Base-by-base conservation (phyloP, 1,284 basidiomycete species). In the Microbotryum scabiosae region DNA sequence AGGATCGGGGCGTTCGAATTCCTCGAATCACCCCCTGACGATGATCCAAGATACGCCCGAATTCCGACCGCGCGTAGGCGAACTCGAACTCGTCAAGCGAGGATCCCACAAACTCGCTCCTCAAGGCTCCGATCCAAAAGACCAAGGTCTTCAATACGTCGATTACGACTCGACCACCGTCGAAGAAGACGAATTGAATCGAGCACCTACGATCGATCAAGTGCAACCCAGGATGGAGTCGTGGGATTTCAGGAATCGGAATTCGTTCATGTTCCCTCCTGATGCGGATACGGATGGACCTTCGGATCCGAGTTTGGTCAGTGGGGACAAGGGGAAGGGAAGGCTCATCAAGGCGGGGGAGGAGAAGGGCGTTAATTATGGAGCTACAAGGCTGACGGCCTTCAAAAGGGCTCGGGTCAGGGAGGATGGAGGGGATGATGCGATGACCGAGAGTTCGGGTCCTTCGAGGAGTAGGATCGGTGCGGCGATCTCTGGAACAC, bases 231-330 rank as follows among this genome's bases (percentile, higher is more conserved):
- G 51, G n/a, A 85, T 89, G 30, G 84, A 89, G 67, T 85, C 82
- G 1, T 94, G 90, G 90, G 84, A 82, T 52, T 94, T 92, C 80
- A 92, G 91, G 89, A 81, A 88, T 32, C 84, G 91, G 60, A 97
- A 97, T 77, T 84, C 86, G 9, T 80, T 97, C 57, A 93, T 94
- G 89, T 97, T 93, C 71, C 74, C 86, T 1, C 91, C 92, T 3
- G 92, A 94, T 72, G 88, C 88, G 30, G 86, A 97, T 72, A 78
- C 82, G 32, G 12, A 12, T 5, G 36, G 14, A 41, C 36, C 36
- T 41, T 41, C 36, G 9, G 16, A 41, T 6, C 41, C 32, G 32
- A 25, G 23, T 28, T 18, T 16, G 43, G 28, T 9, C 44, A 30
- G 2, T 2, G 30, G 30, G 6, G 32, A 28, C 20, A 57, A 41